These are phyloP conservation scores for Pseudoscleropodium purum DNA, from an alignment of 225 moss, liverwort and hornwort species.

Conservation along the genomic window DNA sequence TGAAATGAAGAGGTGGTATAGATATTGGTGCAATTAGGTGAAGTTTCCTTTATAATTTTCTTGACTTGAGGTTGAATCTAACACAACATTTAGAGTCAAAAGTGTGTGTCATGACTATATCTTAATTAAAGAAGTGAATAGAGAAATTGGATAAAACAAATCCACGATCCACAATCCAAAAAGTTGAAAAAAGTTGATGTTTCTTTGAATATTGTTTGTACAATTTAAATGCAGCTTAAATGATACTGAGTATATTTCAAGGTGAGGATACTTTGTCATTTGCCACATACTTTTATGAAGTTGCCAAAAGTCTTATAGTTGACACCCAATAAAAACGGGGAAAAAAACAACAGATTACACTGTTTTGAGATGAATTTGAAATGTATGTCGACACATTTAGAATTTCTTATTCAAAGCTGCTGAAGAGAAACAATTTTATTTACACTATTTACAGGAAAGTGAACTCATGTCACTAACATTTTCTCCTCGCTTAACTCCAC, in stretches of 20 bases:
- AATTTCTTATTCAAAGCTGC: neutral
- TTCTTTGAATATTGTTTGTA: neutral
- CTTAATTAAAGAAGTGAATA: neutral
- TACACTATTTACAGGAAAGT: neutral
- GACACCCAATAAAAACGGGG: neutral
- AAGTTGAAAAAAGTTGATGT: neutral
- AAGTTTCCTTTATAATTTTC: neutral
- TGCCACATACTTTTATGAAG: neutral
- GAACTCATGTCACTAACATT: neutral
- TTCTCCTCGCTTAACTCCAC: neutral
- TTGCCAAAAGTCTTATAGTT: neutral
- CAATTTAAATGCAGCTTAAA: neutral
- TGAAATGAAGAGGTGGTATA: neutral
- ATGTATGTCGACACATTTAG: neutral
- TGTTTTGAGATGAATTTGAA: neutral
- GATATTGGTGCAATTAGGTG: neutral
- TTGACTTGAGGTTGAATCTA: neutral
- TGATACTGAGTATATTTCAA: neutral
- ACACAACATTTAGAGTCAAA: neutral
- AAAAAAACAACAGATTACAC: neutral
- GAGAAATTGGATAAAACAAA: neutral
- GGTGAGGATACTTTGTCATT: neutral
- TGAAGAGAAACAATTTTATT: neutral
- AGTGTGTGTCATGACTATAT: neutral
- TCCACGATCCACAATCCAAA: neutral